Conservation (phyloP, 805 yeast species). For the Candida railenensis region DNA sequence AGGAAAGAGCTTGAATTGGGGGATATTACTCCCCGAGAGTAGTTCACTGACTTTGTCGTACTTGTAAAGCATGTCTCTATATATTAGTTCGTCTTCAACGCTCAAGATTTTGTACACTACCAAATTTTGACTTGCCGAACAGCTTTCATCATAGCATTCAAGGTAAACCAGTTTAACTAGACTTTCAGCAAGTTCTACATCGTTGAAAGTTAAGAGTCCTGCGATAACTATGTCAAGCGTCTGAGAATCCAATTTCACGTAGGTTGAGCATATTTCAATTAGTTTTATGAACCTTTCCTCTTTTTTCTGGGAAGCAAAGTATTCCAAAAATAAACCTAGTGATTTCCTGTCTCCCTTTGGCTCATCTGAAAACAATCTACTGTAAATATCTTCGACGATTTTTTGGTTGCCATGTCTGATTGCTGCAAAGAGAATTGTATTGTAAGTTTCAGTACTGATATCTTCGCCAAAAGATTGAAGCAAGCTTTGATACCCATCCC, state of each 20-base stretch:
- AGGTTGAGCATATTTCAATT: not conserved
- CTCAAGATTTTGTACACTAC: constrained; percentile 20
- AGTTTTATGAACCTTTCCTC: not conserved
- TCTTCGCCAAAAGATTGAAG: not conserved
- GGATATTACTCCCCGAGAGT: constrained; percentile 5
- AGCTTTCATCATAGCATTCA: constrained; percentile 10
- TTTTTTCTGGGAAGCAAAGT: not conserved
- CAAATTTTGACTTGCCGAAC: constrained; percentile 11
- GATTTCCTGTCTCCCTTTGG: constrained; percentile 1
- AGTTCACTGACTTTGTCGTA: constrained; percentile 15
- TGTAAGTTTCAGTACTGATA: constrained; percentile 17
- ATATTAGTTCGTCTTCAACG: constrained; percentile 17
- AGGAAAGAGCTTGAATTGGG: constrained; percentile 15
- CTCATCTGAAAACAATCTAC: not conserved
- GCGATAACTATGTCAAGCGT: constrained; percentile 9
- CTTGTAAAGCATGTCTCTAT: constrained; percentile 13
- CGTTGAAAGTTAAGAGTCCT: constrained; percentile 7
- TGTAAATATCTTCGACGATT: constrained; percentile 17
- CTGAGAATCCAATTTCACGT: constrained; percentile 8
- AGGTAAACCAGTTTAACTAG: constrained; percentile 5
- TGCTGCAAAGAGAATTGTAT: constrained; percentile 27
- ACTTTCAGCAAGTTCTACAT: constrained; percentile 3
- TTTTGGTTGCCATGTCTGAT: constrained; percentile 23
- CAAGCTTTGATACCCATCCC: not conserved
- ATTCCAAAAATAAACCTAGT: constrained; percentile 6